Conservation (phyloP, 495 filamentous ascomycete genomes). For the Trichoderma gamsii region DNA sequence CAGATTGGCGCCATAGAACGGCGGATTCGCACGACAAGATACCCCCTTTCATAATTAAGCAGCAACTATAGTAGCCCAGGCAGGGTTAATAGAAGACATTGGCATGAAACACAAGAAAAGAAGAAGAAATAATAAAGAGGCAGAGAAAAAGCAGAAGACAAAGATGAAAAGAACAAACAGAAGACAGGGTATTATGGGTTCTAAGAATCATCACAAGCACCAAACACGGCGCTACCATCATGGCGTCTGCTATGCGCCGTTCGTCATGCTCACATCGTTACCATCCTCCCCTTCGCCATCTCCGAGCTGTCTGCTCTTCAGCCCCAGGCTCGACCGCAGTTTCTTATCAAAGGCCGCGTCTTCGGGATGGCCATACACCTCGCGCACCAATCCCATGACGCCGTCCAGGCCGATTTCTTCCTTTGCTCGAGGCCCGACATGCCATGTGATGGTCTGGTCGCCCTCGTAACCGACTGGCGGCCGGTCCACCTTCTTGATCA, state of each 20-base stretch:
- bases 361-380: conserved; percentile 47
- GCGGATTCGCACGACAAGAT: conserved; percentile 13
- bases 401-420: conserved; percentile 72
- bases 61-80: not conserved
- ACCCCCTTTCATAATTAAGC: not conserved
- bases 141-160: not conserved
- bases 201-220: not conserved
- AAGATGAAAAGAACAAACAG: not conserved
- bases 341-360: conserved; percentile 46
- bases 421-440: conserved; percentile 78
- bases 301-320: conserved; percentile 32
- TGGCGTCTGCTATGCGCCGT: not conserved
- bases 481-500: conserved; percentile 64
- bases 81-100: not conserved
- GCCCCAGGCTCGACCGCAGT: conserved; percentile 48
- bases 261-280: not conserved
- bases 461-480: conserved; percentile 42
- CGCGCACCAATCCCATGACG: conserved; percentile 62
- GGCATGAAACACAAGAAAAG: not conserved
- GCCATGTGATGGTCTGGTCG: conserved; percentile 71
- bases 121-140: too few relatives aligned
- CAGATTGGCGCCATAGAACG: not conserved
- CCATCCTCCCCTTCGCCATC: conserved; percentile 29
- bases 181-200: not conserved
- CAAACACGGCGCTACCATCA: not conserved